Evolutionary conservation across 441 rosid genomes (phyloP).

Genomic region (Brassica hybrid): DNA sequence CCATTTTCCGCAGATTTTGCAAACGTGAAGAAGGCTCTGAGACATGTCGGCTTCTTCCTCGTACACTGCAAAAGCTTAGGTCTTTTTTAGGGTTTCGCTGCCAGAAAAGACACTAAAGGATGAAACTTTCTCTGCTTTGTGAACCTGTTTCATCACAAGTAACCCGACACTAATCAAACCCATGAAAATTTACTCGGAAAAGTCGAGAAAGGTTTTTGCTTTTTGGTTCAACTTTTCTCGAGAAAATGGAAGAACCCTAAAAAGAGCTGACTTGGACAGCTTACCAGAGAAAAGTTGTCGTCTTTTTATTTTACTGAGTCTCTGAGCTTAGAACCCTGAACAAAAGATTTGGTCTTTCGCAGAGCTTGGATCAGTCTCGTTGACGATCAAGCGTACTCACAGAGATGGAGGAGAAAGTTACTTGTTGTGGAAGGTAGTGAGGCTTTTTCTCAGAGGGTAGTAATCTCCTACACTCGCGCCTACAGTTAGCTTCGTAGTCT

Average conservation of each 20-base stretch:
- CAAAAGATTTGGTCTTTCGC: slow-evolving; percentile 7
- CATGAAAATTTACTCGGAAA: neutral
- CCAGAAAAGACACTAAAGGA: neutral
- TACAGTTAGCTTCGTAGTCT: slow-evolving; percentile 11
- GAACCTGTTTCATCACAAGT: slow-evolving; percentile 50
- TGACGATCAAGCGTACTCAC: slow-evolving; percentile 3
- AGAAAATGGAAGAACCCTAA: neutral
- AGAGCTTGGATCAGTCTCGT: slow-evolving; percentile 22
- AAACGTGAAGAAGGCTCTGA: too few species aligned
- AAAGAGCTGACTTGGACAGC: slow-evolving; percentile 15
- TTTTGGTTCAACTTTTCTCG: too few species aligned
- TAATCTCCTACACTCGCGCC: slow-evolving; percentile 27
- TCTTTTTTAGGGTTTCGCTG: neutral
- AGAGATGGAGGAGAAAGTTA: neutral
- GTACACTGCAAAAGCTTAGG: neutral
- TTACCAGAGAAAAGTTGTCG: slow-evolving; percentile 25
- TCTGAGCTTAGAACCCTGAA: neutral
- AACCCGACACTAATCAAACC: too few species aligned
- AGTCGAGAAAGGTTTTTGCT: too few species aligned
- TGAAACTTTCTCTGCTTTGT: slow-evolving; percentile 63
- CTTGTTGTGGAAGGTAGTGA: slow-evolving; percentile 32
- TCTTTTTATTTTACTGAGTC: neutral
- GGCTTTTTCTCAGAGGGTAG: neutral
- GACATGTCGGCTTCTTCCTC: neutral
- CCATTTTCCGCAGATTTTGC: slow-evolving; percentile 15